Percentiles rank a stretch among this genome's conserved stretches.
These are phyloP conservation scores for Spergularia azorica DNA, from an alignment of 179 eudicot genomes.

Conservation along the genomic window DNA sequence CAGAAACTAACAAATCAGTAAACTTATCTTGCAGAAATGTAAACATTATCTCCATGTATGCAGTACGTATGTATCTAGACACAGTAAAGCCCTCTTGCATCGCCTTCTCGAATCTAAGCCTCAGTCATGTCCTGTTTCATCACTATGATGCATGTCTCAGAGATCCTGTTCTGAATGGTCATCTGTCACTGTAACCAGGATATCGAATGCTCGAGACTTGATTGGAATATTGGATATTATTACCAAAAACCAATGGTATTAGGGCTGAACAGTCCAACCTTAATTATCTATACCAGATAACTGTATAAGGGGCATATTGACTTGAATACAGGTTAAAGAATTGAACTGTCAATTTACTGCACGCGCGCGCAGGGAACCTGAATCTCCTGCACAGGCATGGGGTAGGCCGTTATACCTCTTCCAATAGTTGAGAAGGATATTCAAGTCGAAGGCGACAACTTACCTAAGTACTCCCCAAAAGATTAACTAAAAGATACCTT, in stretches of 20 bases:
- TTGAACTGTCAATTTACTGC: slow-evolving; percentile 13
- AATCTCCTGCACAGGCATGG: slow-evolving; percentile 15
- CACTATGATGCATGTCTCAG: neutral
- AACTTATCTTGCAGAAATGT: too few relatives aligned
- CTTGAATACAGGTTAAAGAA: slow-evolving; percentile 15
- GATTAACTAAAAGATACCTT: slow-evolving; percentile 23
- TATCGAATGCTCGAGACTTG: neutral
- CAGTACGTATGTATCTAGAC: neutral
- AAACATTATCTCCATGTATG: too few relatives aligned
- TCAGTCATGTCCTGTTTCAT: neutral
- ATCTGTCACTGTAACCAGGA: neutral
- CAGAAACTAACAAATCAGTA: too few relatives aligned
- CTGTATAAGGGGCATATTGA: neutral
- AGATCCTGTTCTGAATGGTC: neutral
- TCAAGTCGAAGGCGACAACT: neutral
- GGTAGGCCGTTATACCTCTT: slow-evolving; percentile 22
- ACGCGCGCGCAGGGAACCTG: slow-evolving; percentile 1
- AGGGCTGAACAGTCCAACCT: slow-evolving; percentile 1
- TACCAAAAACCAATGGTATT: slow-evolving; percentile 4
- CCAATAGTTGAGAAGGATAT: slow-evolving; percentile 20
- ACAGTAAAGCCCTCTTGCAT: neutral
- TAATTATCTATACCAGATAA: neutral
- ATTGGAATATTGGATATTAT: neutral
- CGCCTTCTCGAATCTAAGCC: neutral
- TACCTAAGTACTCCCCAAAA: slow-evolving; percentile 16